These are phyloP conservation scores for Bacidia rubella DNA, from an alignment of 495 filamentous ascomycete species.

Conservation along the genomic window DNA sequence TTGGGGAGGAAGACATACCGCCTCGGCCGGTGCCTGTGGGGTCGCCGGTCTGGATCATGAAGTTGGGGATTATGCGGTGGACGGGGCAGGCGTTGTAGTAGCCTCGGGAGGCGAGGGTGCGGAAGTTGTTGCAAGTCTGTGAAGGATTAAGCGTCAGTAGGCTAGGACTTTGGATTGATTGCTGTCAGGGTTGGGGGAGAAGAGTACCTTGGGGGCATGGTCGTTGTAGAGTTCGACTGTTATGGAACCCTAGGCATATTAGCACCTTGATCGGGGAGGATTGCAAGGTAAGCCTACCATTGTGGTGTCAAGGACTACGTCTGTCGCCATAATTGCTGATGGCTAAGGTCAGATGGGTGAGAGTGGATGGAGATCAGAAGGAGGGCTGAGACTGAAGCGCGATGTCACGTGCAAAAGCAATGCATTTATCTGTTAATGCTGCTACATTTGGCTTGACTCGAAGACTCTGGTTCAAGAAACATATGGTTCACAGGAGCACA, in stretches of 20 bases:
- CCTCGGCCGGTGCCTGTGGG: conserved; percentile 92
- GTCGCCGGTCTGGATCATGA: conserved; percentile 96
- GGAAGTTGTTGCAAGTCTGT: conserved; percentile 76
- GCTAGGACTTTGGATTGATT: not conserved
- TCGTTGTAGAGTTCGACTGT: conserved; percentile 76
- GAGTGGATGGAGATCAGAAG: too few relatives aligned
- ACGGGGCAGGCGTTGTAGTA: conserved; percentile 81
- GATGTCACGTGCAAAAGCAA: too few relatives aligned
- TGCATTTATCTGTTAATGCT: too few relatives aligned
- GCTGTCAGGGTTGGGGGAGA: not conserved
- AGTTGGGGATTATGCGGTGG: conserved; percentile 90
- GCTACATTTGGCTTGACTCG: too few relatives aligned
- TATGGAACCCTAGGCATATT: conserved; percentile 53
- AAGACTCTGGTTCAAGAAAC: too few relatives aligned
- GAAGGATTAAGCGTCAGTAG: not conserved
- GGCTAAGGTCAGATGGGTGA: too few relatives aligned
- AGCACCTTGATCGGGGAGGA: conserved; percentile 7
- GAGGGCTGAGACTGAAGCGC: too few relatives aligned
- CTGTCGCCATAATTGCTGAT: conserved; percentile 77
- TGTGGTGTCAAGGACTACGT: conserved; percentile 64
- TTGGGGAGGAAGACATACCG: too few relatives aligned
- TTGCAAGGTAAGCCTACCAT: conserved; percentile 42
- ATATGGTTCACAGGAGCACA: too few relatives aligned
- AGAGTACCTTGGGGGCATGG: conserved; percentile 55
- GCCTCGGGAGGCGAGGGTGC: conserved; percentile 57